A percentile compares a stretch with the other conserved stretches of the same genome.
phyloP scores from a whole-genome alignment of 2,329 filamentous ascomycete genomes.

The Diaporthe citri region DNA sequence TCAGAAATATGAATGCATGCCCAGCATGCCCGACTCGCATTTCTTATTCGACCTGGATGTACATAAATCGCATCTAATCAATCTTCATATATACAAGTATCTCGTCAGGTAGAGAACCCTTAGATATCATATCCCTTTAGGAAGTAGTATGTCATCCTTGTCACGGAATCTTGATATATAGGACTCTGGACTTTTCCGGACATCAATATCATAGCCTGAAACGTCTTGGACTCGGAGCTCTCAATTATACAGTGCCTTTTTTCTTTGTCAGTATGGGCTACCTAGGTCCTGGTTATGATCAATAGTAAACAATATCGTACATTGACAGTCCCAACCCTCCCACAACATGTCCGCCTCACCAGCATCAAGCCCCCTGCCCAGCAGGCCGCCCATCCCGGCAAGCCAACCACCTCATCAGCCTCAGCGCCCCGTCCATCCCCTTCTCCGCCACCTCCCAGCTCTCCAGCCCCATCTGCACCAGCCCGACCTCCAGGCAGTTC shows the following conservation, averaged over 20 bases:
- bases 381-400: slow-evolving; percentile 37
- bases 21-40: too few relatives aligned
- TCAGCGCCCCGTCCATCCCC: slow-evolving; percentile 53
- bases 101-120: too few relatives aligned
- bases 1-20: too few relatives aligned
- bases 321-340: background rate
- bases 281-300: background rate
- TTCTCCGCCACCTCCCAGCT: slow-evolving; percentile 61
- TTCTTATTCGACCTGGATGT: background rate
- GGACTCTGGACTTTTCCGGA: too few relatives aligned
- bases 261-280: background rate
- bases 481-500: slow-evolving; percentile 57
- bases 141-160: too few relatives aligned
- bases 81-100: too few relatives aligned
- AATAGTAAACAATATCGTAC: background rate
- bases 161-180: too few relatives aligned
- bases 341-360: background rate
- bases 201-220: too few relatives aligned
- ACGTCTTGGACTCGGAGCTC: background rate
- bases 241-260: background rate
- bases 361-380: background rate
- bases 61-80: background rate
- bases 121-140: background rate
- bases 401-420: slow-evolving; percentile 58
- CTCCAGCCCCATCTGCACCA: slow-evolving; percentile 61